Evolutionary conservation across 2,329 filamentous ascomycete genomes (phyloP).

Genomic region (Ophioceras dolichostomum): DNA sequence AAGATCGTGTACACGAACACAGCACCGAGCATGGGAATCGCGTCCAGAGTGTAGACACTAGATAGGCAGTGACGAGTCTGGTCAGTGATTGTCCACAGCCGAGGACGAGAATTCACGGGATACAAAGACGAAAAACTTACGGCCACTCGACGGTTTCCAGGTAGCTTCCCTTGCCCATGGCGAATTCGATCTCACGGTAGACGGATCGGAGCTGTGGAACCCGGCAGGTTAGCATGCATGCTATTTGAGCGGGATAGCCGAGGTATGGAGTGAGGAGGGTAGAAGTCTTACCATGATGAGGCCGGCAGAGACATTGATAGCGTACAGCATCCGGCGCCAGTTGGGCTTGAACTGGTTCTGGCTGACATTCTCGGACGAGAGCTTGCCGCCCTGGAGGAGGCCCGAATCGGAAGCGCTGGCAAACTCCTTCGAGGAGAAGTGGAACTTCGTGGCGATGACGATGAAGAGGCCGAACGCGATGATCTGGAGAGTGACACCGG

Average conservation of each 20-base stretch:
- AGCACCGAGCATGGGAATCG: constrained; percentile 16
- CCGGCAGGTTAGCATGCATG: not conserved
- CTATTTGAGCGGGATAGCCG: too few relatives aligned
- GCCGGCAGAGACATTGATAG: constrained; percentile 15
- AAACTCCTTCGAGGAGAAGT: constrained; percentile 29
- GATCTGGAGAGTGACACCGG: constrained; percentile 29
- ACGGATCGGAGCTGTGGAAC: constrained; percentile 14
- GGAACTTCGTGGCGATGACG: constrained; percentile 30
- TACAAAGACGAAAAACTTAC: constrained; percentile 12
- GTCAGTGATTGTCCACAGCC: too few relatives aligned
- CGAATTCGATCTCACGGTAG: constrained; percentile 18
- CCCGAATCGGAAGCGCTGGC: too few relatives aligned
- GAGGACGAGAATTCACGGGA: too few relatives aligned
- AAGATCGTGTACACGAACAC: constrained; percentile 14
- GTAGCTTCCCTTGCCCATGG: constrained; percentile 11
- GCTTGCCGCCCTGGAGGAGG: too few relatives aligned
- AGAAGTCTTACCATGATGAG: constrained; percentile 20
- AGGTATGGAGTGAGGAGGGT: too few relatives aligned
- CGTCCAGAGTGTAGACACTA: constrained; percentile 18
- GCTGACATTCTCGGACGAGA: too few relatives aligned
- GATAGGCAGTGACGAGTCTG: too few relatives aligned
- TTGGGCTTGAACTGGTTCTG: constrained; percentile 12
- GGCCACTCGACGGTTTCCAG: constrained; percentile 15
- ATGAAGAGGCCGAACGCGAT: constrained; percentile 32
- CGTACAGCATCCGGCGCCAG: constrained; percentile 23